Conservation (phyloP, 1,139 yeast genomes). For the Kodamaea alishanica region DNA sequence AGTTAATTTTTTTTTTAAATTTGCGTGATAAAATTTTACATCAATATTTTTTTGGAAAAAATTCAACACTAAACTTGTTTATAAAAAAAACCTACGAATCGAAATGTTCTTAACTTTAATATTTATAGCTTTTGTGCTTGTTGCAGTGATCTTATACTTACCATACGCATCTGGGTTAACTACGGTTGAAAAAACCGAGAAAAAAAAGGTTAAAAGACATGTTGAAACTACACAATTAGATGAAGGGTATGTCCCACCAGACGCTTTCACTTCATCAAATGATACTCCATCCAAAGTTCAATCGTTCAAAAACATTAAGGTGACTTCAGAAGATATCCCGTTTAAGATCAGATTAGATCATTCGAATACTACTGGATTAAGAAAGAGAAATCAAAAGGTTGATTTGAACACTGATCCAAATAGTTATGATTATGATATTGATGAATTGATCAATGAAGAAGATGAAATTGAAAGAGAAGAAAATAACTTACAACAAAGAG, state of each 20-base stretch:
- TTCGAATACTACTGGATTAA: conserved; percentile 8
- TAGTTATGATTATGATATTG: conserved; percentile 53
- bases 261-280: conserved; percentile 15
- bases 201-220: conserved; percentile 8
- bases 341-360: conserved; percentile 24
- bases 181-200: conserved; percentile 23
- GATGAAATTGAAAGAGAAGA: conserved; percentile 16
- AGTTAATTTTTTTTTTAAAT: conserved; percentile 7
- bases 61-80: too few species aligned
- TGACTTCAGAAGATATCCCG: conserved; percentile 41
- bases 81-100: conserved; percentile 2
- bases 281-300: too few species aligned
- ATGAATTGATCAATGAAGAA: conserved; percentile 32
- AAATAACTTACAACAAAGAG: conserved; percentile 15
- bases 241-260: conserved; percentile 42
- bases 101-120: conserved; percentile 29
- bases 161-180: conserved; percentile 43
- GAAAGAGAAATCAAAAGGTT: conserved; percentile 15
- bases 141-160: conserved; percentile 29
- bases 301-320: conserved; percentile 16
- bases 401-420: conserved; percentile 28
- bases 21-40: too few species aligned
- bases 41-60: too few species aligned
- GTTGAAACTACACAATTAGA: conserved; percentile 7
- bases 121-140: conserved; percentile 25